Evolutionary conservation across 768 basidiomycete species (phyloP).

Genomic region (Russula olivacea): DNA sequence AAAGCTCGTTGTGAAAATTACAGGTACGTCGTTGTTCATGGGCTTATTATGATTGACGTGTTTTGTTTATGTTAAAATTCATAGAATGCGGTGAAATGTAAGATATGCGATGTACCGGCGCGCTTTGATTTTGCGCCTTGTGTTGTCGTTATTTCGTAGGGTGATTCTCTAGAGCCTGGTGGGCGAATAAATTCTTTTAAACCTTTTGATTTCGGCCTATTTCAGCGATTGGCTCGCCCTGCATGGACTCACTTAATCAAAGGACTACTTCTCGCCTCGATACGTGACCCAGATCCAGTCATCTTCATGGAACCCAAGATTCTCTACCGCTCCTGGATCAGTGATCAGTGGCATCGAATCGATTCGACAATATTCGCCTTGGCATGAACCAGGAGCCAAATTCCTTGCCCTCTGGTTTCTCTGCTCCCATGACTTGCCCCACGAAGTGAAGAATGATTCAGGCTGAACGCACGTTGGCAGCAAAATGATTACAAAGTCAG

Average conservation of each 20-base stretch:
- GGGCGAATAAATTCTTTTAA: not conserved
- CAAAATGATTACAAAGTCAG: not conserved
- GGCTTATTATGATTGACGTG: not conserved
- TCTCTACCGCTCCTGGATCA: constrained; percentile 69
- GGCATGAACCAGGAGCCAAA: not conserved
- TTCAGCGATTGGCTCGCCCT: no score
- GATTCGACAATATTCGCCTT: not conserved
- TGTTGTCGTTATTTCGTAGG: not conserved
- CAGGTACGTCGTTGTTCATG: constrained; percentile 51
- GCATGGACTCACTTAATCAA: constrained; percentile 38
- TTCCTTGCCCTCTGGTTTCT: not conserved
- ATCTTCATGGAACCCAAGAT: constrained; percentile 96
- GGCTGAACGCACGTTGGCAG: not conserved
- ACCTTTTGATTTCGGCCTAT: not conserved
- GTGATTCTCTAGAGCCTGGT: not conserved
- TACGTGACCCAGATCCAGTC: constrained; percentile 90
- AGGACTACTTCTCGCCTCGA: constrained; percentile 77
- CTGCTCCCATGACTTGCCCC: not conserved
- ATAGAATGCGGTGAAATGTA: constrained; percentile 40
- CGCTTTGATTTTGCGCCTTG: not conserved
- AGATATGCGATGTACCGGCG: not conserved
- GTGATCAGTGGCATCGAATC: not conserved
- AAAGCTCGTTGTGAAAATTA: constrained; percentile 82
- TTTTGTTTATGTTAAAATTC: not conserved
- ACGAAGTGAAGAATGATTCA: not conserved